Conservation (phyloP, 1,284 basidiomycete species). For the Apiotrichum mycotoxinovorans region DNA sequence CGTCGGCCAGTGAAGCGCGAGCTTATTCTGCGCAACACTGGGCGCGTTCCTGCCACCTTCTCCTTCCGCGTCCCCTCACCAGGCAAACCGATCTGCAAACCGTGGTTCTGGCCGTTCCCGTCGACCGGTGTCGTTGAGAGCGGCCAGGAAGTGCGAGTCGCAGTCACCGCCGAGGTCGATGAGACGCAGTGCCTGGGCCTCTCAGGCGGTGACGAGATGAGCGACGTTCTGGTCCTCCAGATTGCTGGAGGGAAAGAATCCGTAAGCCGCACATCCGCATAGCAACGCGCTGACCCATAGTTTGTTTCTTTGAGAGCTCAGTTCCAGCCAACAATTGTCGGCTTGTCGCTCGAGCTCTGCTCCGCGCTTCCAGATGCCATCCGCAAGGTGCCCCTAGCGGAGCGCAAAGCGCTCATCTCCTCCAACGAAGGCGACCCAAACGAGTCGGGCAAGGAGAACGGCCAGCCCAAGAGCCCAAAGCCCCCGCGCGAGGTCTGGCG, state of each 20-base stretch:
- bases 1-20: conserved; percentile 20
- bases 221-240: conserved; percentile 40
- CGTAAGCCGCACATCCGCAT: conserved; percentile 15
- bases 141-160: conserved; percentile 23
- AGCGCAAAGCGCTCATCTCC: conserved; percentile 26
- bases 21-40: conserved; percentile 32
- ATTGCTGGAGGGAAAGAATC: conserved; percentile 38
- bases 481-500: conserved; percentile 40
- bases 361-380: conserved; percentile 26
- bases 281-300: conserved; percentile 9
- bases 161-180: conserved; percentile 30
- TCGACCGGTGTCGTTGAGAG: conserved; percentile 26
- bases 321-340: conserved; percentile 33
- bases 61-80: conserved; percentile 34
- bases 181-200: conserved; percentile 22
- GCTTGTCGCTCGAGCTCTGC: conserved; percentile 30
- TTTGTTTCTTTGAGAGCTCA: conserved; percentile 40
- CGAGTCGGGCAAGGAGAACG: neutral
- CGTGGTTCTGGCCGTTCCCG: conserved; percentile 40
- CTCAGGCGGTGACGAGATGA: conserved; percentile 37
- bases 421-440: neutral
- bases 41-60: conserved; percentile 34
- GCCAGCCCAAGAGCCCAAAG: conserved; percentile 9
- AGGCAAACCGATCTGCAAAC: conserved; percentile 38
- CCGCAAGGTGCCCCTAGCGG: conserved; percentile 19